Base-by-base conservation (phyloP, 148 eudicot genomes). In the Gaultheria prostrata region DNA sequence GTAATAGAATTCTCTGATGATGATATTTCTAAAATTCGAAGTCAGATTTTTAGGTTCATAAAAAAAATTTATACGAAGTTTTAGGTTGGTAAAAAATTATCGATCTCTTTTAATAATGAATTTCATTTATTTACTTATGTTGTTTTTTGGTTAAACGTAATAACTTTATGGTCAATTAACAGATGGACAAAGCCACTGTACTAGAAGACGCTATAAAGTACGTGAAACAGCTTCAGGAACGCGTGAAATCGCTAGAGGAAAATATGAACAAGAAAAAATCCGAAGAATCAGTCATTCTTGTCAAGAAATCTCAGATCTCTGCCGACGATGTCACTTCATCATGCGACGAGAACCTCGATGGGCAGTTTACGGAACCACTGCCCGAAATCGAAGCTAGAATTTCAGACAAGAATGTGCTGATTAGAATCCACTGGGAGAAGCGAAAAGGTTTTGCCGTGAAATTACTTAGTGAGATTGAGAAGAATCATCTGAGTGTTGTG, bases 141-240 rank as follows among this genome's bases (percentile, higher is more conserved):
- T 63, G 24, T 21, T 24, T 4, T 1, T 9, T 35, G n/a, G n/a
- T n/a, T n/a, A n/a, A n/a, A n/a, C n/a, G n/a, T n/a, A n/a, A n/a
- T n/a, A n/a, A n/a, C 35, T 15, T 33, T 39, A 39, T 39, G 46
- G 7, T 80, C 74, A 79, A 1, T 3, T 48, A 24, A 8, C 72
- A 82, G 72, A 82, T 82, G 79, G 84, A 82, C 79, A 82, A 82
- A 84, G 95, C 94, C 54, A 88, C 98, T 8, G 91, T 94, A 28
- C 92, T 93, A 17, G 92, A 84, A 65, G 95, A 93, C 73, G 93
- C 98, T 4, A 86, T 89, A 0, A 88, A 89, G 80, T 89, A 94
- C 87, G 51, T 94, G 76, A 92, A 94, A 84, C 91, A 90, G 28
- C 94, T 94, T 12, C 91, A 93, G 85, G 92, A 91, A 21, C 88